A percentile compares a stretch with the other conserved stretches of the same genome.
Conservation (phyloP, 2,329 filamentous ascomycete species). For the Alternaria brassicicola region DNA sequence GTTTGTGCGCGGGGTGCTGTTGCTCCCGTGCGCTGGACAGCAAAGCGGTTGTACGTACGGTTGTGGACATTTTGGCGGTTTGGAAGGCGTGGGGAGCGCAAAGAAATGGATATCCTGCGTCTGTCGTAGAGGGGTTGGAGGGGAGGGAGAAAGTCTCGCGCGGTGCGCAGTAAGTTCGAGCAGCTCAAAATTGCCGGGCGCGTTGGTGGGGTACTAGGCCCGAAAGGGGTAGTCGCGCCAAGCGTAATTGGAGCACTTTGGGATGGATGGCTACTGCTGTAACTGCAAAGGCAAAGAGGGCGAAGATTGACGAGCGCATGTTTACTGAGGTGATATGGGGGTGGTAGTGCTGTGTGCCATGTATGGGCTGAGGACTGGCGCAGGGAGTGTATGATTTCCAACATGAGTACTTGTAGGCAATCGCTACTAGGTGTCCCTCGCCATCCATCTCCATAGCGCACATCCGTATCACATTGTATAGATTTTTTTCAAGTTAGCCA, state of each 20-base stretch:
- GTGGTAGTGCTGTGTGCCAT: not conserved
- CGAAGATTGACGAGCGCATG: not conserved
- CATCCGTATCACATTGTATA: not conserved
- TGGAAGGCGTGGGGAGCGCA: conserved; percentile 62
- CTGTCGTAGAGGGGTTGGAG: conserved; percentile 29
- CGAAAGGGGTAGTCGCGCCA: conserved; percentile 3
- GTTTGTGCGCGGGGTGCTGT: conserved; percentile 33
- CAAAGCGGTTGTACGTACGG: conserved; percentile 97
- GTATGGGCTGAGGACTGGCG: not conserved
- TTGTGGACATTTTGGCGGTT: conserved; percentile 75
- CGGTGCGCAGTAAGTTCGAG: not conserved
- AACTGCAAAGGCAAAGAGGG: too few relatives aligned
- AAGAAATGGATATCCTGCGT: conserved; percentile 93
- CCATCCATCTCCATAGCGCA: not conserved
- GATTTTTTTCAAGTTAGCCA: not conserved
- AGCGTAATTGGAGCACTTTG: not conserved
- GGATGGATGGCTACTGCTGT: not conserved
- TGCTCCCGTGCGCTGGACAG: conserved; percentile 68
- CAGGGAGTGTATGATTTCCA: not conserved
- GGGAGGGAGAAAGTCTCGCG: not conserved
- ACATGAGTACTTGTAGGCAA: not conserved
- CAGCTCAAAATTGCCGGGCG: conserved; percentile 15
- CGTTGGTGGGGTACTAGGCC: conserved; percentile 11
- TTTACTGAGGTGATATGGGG: not conserved
- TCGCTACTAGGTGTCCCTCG: not conserved